Evolutionary conservation across 2,329 filamentous ascomycete species (phyloP), one percentile per base, ranked within the genome.

Genomic region (Ceratocystis alfenasii): DNA sequence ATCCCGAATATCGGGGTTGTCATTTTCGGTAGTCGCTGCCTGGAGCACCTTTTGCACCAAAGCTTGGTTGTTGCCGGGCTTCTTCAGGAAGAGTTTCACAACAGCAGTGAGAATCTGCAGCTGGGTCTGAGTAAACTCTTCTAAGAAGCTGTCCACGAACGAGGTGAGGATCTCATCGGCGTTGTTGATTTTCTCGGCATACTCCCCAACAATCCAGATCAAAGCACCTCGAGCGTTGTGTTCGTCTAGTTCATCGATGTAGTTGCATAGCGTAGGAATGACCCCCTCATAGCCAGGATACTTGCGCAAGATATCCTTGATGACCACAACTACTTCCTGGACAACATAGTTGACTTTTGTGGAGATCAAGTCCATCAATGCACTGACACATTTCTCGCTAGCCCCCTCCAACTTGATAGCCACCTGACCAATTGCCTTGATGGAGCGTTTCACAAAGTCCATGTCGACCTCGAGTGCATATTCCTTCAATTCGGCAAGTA

Each of bases 281-380:
- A 99, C 95, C 33, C 92, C 94, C 77, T 99, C 94, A 72, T 96
- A 99, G 22, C 94, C 94, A 7, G 93, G 92, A 72, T 99, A 99
- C 76, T 96, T 96, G 70, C 94, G 84, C 78, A 99, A 88, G 68
- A 99, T 97, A 70, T 99, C 94, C 78, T 96, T 97, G 79, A 97
- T 96, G 61, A 99, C 94, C n/a, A 99, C 90, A 69, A 97, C 87
- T 0, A 94, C 93, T 77, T 99, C 94, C 76, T 99, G 94, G 10
- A 99, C 94, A 62, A 99, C 94, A 73, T 99, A 99, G 78, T 96
- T 96, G 76, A 97, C 93, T 78, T 97, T 97, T 68, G 91, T 96
- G 69, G 93, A 89, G 74, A 99, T 96, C 60, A 99, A 80, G 72
- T 99, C 94, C 69, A 97, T 81, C 41, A 99, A 80, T 0, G 92